Base-by-base conservation (phyloP, 106 monocot genomes). In the Dioscorea alata region DNA sequence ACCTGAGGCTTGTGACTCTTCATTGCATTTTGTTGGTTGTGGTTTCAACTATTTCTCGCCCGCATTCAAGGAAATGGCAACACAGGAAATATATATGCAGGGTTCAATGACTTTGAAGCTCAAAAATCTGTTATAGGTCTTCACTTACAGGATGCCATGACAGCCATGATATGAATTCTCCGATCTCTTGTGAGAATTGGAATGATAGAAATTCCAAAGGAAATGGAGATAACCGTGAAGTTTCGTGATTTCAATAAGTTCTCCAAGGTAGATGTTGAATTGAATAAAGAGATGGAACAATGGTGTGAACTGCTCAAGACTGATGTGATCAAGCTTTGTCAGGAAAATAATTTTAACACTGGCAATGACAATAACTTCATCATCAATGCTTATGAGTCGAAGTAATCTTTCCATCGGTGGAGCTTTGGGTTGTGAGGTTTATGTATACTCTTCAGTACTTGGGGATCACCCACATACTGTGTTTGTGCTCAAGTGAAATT, bases 401-500 rank as follows among this genome's bases (percentile, higher is more conserved):
- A 61, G 42, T 73, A 85, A 79, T 70, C 78, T 97, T 34, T 92
- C 87, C 54, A 97, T 97, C 68, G 97, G 92, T 66, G 92, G 97
- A 48, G 89, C 92, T 25, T 71, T 92, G n/a, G 24, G 89, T 85
- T 52, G 97, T 92, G 57, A 81, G 80, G 63, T 89, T 92, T 33
- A 35, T 80, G 12, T 54, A 92, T 77, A 97, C 97, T 16, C 82
- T 97, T 35, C 84, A 85, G 68, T 78, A 83, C 35, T 87, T 92
- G 73, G 89, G 97, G 34, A 92, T 97, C 66, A 85, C 96, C n/a
- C 84, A 92, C 71, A 87, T 97, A 65, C 61, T 97, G 50, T 97
- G 96, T 70, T n/a, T n/a, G n/a, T n/a, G n/a, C n/a, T n/a, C n/a
- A n/a, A n/a, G n/a, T n/a, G n/a, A n/a, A n/a, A n/a, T n/a, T n/a